These are phyloP conservation scores for Albizia julibrissin DNA, from an alignment of 306 rosid species.

Conservation along the genomic window DNA sequence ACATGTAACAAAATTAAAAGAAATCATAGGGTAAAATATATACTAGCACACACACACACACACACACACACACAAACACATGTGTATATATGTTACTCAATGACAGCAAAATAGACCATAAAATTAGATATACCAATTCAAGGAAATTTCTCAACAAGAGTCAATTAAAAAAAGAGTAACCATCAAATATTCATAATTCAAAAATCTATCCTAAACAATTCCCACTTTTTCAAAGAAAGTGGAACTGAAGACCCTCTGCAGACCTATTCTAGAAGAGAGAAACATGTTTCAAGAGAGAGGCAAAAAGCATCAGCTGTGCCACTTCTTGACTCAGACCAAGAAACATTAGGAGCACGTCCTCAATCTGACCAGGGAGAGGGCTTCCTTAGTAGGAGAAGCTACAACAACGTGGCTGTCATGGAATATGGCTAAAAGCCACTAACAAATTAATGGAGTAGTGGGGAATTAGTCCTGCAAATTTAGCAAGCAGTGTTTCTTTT, in stretches of 20 bases:
- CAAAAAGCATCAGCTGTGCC: neutral
- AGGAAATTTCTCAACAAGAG: conserved; percentile 13
- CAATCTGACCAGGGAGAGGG: neutral
- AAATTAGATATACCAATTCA: conserved; percentile 10
- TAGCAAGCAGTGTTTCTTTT: neutral
- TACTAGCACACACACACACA: neutral
- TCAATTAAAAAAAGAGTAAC: conserved; percentile 2
- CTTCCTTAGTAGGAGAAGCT: neutral
- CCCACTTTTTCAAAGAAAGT: neutral
- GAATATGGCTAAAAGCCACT: no score
- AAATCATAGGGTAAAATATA: conserved; percentile 22
- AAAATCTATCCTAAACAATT: neutral
- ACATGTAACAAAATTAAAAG: conserved; percentile 26
- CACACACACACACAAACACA: no score
- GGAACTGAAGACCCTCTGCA: no score
- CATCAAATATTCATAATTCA: neutral
- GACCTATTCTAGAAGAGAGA: no score
- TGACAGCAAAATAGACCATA: conserved; percentile 18
- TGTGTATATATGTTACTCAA: neutral
- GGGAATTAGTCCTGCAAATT: neutral
- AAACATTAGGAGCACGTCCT: neutral
- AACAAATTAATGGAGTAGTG: neutral
- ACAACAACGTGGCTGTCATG: neutral
- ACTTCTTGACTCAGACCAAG: neutral
- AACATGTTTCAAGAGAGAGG: no score